phyloP scores from a whole-genome alignment of 345 rosid genomes.

The Trapa incisa region DNA sequence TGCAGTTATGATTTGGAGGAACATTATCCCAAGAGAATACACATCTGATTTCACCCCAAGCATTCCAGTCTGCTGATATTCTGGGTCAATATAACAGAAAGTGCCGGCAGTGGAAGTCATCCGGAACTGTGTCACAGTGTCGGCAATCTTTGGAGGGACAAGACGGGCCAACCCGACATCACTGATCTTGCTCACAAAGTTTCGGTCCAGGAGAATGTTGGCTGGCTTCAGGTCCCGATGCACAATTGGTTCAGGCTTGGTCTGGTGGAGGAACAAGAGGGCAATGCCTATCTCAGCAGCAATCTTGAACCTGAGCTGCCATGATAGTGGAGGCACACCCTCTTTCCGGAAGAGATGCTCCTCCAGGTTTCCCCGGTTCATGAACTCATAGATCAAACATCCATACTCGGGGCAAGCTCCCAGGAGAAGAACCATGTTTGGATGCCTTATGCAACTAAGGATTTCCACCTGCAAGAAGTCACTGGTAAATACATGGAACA shows the following conservation, averaged over 20 bases:
- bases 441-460: slow-evolving; percentile 17
- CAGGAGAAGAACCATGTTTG: slow-evolving; percentile 17
- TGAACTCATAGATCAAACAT: slow-evolving; percentile 15
- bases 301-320: slow-evolving; percentile 15
- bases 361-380: slow-evolving; percentile 14
- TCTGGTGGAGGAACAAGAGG: slow-evolving; percentile 16
- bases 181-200: slow-evolving; percentile 12
- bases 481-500: not conserved
- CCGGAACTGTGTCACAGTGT: slow-evolving; percentile 10
- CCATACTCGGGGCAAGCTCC: slow-evolving; percentile 21
- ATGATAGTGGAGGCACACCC: slow-evolving; percentile 6
- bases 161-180: slow-evolving; percentile 16
- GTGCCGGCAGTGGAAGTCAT: slow-evolving; percentile 17
- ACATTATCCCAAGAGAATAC: slow-evolving; percentile 17
- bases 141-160: slow-evolving; percentile 10
- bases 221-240: slow-evolving; percentile 17
- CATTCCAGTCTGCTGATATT: slow-evolving; percentile 18
- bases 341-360: slow-evolving; percentile 10
- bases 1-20: slow-evolving; percentile 11
- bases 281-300: slow-evolving; percentile 14
- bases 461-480: slow-evolving; percentile 10
- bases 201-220: slow-evolving; percentile 12
- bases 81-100: slow-evolving; percentile 15
- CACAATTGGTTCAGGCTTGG: slow-evolving; percentile 14
- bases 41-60: slow-evolving; percentile 15